Conservation (phyloP, 805 yeast species). For the Monosporozyma yasuniensis region DNA sequence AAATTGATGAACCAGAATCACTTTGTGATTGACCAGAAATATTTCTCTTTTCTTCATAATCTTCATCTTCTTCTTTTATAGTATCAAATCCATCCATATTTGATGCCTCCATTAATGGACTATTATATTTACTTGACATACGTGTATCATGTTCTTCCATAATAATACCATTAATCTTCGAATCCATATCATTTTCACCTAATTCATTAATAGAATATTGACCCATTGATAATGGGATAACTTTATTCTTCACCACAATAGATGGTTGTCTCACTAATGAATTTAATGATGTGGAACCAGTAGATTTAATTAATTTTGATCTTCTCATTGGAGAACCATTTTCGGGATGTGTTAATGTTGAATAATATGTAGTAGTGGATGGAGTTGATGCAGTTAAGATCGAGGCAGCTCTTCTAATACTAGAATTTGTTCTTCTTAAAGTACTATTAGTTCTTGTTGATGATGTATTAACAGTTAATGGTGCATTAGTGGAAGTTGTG, state of each 20-base stretch:
- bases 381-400: slow-evolving; percentile 18
- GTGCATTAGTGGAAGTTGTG: not conserved
- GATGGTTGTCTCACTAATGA: slow-evolving; percentile 28
- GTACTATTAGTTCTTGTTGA: slow-evolving; percentile 6
- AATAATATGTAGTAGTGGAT: slow-evolving; percentile 1
- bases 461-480: not conserved
- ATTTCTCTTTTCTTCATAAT: slow-evolving; percentile 6
- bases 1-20: slow-evolving; percentile 2
- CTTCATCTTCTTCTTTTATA: slow-evolving; percentile 11
- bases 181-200: slow-evolving; percentile 11
- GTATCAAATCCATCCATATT: slow-evolving; percentile 4
- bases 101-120: not conserved
- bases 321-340: slow-evolving; percentile 1
- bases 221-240: slow-evolving; percentile 26
- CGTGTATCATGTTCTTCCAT: not conserved
- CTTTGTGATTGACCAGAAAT: not conserved
- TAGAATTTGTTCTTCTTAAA: slow-evolving; percentile 29
- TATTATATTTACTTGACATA: slow-evolving; percentile 5
- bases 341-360: slow-evolving; percentile 4
- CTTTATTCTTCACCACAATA: slow-evolving; percentile 29
- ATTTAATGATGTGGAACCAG: slow-evolving; percentile 20
- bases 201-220: slow-evolving; percentile 17
- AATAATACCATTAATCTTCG: slow-evolving; percentile 4
- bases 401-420: slow-evolving; percentile 32
- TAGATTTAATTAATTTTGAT: slow-evolving; percentile 18